phyloP scores from a whole-genome alignment of 148 eudicot species.

The Selenicereus undatus region DNA sequence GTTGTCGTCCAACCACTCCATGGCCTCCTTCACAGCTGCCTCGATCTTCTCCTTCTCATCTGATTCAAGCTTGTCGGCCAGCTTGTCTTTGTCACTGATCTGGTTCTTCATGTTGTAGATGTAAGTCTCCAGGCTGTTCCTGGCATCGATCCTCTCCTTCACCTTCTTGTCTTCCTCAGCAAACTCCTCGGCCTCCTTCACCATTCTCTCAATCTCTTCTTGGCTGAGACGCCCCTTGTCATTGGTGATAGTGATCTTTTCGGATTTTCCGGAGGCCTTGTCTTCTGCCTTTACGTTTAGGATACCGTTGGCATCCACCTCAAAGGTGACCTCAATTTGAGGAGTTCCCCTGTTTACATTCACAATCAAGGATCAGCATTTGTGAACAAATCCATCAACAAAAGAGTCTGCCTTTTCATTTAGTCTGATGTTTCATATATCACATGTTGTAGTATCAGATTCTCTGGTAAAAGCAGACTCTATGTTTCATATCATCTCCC shows the following conservation, averaged over 20 bases:
- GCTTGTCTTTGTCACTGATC: slow-evolving; percentile 47
- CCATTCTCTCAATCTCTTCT: slow-evolving; percentile 67
- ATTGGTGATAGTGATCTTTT: slow-evolving; percentile 63
- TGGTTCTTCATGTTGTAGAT: slow-evolving; percentile 70
- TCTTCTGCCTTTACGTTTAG: slow-evolving; percentile 63
- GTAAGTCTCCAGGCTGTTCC: slow-evolving; percentile 60
- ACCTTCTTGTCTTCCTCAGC: slow-evolving; percentile 67
- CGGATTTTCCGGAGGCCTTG: slow-evolving; percentile 54
- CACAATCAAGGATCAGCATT: background rate
- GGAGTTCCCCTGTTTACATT: slow-evolving; percentile 64
- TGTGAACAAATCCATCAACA: background rate
- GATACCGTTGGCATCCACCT: slow-evolving; percentile 71
- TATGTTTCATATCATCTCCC: background rate
- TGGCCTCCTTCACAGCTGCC: slow-evolving; percentile 56
- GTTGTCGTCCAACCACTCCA: slow-evolving; percentile 66
- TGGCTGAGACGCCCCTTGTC: slow-evolving; percentile 59
- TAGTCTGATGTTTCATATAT: too few species aligned
- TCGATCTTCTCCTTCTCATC: slow-evolving; percentile 69
- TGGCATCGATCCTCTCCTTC: slow-evolving; percentile 52
- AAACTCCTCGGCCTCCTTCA: slow-evolving; percentile 52
- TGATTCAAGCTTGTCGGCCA: slow-evolving; percentile 54
- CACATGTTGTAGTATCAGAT: too few species aligned
- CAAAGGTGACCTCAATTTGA: slow-evolving; percentile 77
- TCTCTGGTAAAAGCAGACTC: too few species aligned
- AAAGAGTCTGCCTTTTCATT: background rate